Evolutionary conservation across 768 basidiomycete species (phyloP).

Genomic region (Scleroderma citrinum): DNA sequence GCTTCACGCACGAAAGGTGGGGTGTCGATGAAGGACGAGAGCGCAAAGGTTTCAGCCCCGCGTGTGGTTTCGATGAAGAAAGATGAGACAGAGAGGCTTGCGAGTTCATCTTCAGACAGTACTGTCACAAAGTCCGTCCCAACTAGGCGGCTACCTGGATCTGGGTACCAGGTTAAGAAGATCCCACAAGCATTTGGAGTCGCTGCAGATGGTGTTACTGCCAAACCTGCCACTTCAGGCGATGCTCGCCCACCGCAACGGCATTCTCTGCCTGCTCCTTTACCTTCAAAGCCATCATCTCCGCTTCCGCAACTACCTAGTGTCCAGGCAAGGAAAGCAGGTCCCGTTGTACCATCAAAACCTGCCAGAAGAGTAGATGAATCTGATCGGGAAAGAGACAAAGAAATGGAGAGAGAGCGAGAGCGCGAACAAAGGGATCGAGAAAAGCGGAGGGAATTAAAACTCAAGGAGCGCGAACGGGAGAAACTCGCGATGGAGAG

Average conservation of each 20-base stretch:
- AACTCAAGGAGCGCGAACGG: slow-evolving; percentile 16
- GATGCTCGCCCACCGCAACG: slow-evolving; percentile 26
- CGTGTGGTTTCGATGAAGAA: slow-evolving; percentile 27
- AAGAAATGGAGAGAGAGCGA: slow-evolving; percentile 14
- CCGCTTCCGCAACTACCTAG: slow-evolving; percentile 19
- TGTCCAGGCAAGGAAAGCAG: slow-evolving; percentile 25
- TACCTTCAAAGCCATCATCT: slow-evolving; percentile 31
- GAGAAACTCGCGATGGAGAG: slow-evolving; percentile 18
- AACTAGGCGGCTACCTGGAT: slow-evolving; percentile 39
- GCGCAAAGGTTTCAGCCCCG: slow-evolving; percentile 24
- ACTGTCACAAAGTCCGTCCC: slow-evolving; percentile 14
- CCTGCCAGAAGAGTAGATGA: slow-evolving; percentile 21
- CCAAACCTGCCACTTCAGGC: slow-evolving; percentile 20
- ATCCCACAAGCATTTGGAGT: slow-evolving; percentile 18
- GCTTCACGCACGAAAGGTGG: slow-evolving; percentile 28
- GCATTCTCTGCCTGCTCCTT: slow-evolving; percentile 23
- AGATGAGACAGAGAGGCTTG: slow-evolving; percentile 15
- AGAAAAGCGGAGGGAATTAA: slow-evolving; percentile 15
- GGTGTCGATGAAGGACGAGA: slow-evolving; percentile 35
- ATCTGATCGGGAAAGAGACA: slow-evolving; percentile 20
- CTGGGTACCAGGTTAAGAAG: slow-evolving; percentile 41
- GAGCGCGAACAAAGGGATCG: slow-evolving; percentile 23
- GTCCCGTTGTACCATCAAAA: slow-evolving; percentile 18
- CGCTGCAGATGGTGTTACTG: slow-evolving; percentile 7
- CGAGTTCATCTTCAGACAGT: slow-evolving; percentile 11